phyloP scores from a whole-genome alignment of 805 yeast species.

The Cyberlindnera maritima region DNA sequence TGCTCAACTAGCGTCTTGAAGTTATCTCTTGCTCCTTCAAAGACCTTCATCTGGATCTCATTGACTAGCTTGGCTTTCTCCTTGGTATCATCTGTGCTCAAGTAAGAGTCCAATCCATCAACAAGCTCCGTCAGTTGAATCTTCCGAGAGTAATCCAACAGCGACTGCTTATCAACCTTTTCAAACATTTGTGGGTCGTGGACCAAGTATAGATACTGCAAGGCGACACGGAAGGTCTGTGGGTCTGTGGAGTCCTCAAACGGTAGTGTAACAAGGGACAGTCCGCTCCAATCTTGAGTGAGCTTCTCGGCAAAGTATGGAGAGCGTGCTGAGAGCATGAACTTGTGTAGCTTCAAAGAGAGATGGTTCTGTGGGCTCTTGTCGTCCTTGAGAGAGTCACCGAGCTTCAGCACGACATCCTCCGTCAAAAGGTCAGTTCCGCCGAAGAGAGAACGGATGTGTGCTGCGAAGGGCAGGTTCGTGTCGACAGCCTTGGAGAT shows the following conservation, averaged over 20 bases:
- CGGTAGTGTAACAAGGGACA: constrained; percentile 20
- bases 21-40: constrained; percentile 22
- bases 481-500: constrained; percentile 66
- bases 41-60: constrained; percentile 24
- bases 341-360: constrained; percentile 35
- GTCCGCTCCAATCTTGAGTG: constrained; percentile 24
- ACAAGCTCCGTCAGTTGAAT: constrained; percentile 37
- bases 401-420: constrained; percentile 21
- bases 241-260: constrained; percentile 18
- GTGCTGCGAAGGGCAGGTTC: constrained; percentile 71
- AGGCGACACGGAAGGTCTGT: constrained; percentile 22
- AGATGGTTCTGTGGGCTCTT: constrained; percentile 3
- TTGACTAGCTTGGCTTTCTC: constrained; percentile 33
- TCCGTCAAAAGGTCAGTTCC: constrained; percentile 18
- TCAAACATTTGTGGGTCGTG: constrained; percentile 39
- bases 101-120: constrained; percentile 32
- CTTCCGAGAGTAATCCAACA: constrained; percentile 33
- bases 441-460: constrained; percentile 47
- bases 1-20: constrained; percentile 18
- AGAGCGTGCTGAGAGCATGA: constrained; percentile 40
- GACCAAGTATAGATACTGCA: constrained; percentile 36
- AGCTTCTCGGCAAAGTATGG: constrained; percentile 29
- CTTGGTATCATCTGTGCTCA: constrained; percentile 28
- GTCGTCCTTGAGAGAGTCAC: constrained; percentile 4
- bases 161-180: constrained; percentile 26